phyloP scores from a whole-genome alignment of 129 eudicot genomes.

The Artemisia annua region DNA sequence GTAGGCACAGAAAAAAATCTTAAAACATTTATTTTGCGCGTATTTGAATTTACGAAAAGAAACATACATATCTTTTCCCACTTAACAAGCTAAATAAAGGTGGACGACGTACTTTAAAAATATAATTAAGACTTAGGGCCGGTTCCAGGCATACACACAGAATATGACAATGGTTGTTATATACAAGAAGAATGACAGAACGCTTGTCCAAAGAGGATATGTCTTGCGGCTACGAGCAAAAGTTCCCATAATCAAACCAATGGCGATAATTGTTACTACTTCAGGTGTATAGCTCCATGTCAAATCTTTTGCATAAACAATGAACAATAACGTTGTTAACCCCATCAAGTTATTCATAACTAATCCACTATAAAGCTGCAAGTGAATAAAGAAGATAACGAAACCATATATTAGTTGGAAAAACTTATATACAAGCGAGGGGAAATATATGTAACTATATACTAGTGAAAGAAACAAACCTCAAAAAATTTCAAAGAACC shows the following conservation, averaged over 20 bases:
- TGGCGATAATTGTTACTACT: conserved; percentile 37
- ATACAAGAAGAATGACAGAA: conserved; percentile 9
- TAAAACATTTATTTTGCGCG: background rate
- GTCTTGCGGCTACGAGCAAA: background rate
- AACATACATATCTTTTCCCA: background rate
- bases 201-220: background rate
- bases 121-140: background rate
- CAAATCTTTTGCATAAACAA: conserved; percentile 41
- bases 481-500: conserved; percentile 43
- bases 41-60: background rate
- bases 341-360: conserved; percentile 56
- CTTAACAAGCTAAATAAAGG: background rate
- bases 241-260: conserved; percentile 1
- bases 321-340: conserved; percentile 35
- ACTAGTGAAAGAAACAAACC: conserved; percentile 23
- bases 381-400: background rate
- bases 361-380: conserved; percentile 57
- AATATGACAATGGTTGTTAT: background rate
- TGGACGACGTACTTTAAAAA: background rate
- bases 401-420: background rate
- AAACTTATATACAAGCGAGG: background rate
- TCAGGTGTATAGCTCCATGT: conserved; percentile 56
- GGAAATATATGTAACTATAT: background rate
- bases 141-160: background rate
- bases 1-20: background rate